phyloP scores from a whole-genome alignment of 2,329 filamentous ascomycete genomes.

The Calonectria fujianensis region DNA sequence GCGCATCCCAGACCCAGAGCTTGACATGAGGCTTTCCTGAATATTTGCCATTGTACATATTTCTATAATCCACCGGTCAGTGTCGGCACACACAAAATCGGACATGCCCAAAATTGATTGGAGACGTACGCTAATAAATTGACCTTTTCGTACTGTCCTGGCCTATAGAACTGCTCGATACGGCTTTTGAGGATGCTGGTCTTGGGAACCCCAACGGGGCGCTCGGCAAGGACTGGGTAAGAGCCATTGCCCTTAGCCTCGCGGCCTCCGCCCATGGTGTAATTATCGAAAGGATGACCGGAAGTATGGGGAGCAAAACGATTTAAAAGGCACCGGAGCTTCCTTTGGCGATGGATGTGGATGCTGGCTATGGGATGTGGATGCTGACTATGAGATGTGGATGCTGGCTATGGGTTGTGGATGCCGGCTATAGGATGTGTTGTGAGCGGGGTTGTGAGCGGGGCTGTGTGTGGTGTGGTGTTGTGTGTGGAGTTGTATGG shows the following conservation, averaged over 20 bases:
- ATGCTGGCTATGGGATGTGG: constrained; percentile 41
- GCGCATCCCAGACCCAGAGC: constrained; percentile 90
- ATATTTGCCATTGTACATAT: constrained; percentile 62
- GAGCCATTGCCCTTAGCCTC: constrained; percentile 64
- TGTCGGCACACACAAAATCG: constrained; percentile 12
- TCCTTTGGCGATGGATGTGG: constrained; percentile 48
- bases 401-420: no score
- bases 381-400: no score
- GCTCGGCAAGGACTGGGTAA: constrained; percentile 71
- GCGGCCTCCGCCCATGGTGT: constrained; percentile 71
- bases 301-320: constrained; percentile 62
- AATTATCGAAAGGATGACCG: constrained; percentile 54
- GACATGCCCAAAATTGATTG: neutral
- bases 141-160: constrained; percentile 85
- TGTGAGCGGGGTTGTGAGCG: no score
- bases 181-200: constrained; percentile 89
- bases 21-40: constrained; percentile 86
- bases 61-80: constrained; percentile 53
- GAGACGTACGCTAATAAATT: constrained; percentile 81
- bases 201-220: constrained; percentile 85
- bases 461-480: no score
- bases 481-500: no score
- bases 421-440: no score
- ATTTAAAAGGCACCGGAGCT: constrained; percentile 59
- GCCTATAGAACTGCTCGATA: constrained; percentile 85